Evolutionary conservation across 2,329 filamentous ascomycete species (phyloP).

Genomic region (Geosmithia morbida): DNA sequence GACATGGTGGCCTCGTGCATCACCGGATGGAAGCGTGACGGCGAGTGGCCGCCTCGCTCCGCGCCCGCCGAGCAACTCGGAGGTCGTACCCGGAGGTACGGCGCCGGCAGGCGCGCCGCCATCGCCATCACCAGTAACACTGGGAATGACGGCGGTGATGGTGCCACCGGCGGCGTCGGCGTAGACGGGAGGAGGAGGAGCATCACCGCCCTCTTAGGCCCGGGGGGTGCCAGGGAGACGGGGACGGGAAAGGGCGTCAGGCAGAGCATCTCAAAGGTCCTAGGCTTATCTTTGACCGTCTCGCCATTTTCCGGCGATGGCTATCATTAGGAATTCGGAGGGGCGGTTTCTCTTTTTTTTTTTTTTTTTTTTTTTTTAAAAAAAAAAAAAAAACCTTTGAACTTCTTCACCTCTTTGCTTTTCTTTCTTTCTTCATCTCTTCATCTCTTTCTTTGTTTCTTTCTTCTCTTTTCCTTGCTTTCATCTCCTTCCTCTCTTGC

Average conservation of each 20-base stretch:
- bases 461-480: too few relatives aligned
- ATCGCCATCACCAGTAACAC: constrained; percentile 18
- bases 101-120: constrained; percentile 9
- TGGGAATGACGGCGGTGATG: constrained; percentile 12
- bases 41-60: constrained; percentile 66
- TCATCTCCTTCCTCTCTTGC: too few relatives aligned
- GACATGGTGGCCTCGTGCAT: constrained; percentile 75
- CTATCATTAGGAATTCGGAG: neutral
- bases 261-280: constrained; percentile 29
- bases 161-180: constrained; percentile 9
- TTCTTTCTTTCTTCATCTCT: too few relatives aligned
- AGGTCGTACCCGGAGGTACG: neutral
- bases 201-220: constrained; percentile 15
- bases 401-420: too few relatives aligned
- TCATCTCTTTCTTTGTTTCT: neutral
- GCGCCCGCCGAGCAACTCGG: constrained; percentile 17
- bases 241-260: constrained; percentile 24
- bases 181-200: constrained; percentile 27
- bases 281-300: constrained; percentile 16
- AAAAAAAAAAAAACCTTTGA: too few relatives aligned
- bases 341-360: neutral
- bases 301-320: neutral
- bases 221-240: constrained; percentile 3
- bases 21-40: constrained; percentile 81
- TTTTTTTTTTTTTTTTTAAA: too few relatives aligned